Conservation (phyloP, 208 protist species). For the Leishmania arabica region DNA sequence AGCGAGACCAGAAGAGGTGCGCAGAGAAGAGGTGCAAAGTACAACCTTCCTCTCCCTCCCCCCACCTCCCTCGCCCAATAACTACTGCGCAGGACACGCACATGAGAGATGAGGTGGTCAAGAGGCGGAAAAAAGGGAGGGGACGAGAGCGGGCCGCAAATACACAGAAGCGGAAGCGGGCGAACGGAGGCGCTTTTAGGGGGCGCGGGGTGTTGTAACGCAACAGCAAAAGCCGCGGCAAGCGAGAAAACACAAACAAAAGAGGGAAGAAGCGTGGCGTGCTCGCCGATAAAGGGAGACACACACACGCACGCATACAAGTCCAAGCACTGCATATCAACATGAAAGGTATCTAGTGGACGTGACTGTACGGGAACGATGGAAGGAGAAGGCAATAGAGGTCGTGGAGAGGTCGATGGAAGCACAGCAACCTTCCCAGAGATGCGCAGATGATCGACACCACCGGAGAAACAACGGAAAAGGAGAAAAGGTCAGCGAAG, state of each 20-base stretch:
- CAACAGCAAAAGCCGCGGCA: too few relatives aligned
- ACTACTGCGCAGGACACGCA: not conserved
- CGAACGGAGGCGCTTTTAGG: too few relatives aligned
- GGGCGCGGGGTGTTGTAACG: too few relatives aligned
- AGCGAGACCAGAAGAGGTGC: not conserved
- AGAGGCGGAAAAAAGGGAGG: not conserved
- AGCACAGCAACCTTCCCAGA: not conserved
- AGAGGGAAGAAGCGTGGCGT: not conserved
- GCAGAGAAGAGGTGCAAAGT: not conserved
- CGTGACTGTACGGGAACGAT: not conserved
- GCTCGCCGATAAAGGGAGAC: not conserved
- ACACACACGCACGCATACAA: not conserved
- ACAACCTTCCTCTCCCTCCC: not conserved
- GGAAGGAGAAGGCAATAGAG: not conserved
- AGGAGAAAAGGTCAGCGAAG: not conserved
- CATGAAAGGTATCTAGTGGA: not conserved
- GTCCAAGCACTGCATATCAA: not conserved
- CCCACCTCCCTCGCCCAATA: not conserved
- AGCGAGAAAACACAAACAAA: not conserved
- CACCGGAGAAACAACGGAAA: not conserved
- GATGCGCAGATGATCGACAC: not conserved
- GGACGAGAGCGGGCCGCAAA: not conserved
- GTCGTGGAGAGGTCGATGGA: not conserved
- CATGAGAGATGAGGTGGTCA: not conserved
- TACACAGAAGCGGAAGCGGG: not conserved